These are phyloP conservation scores for Capronia coronata DNA, from an alignment of 2,329 filamentous ascomycete species.

Conservation along the genomic window DNA sequence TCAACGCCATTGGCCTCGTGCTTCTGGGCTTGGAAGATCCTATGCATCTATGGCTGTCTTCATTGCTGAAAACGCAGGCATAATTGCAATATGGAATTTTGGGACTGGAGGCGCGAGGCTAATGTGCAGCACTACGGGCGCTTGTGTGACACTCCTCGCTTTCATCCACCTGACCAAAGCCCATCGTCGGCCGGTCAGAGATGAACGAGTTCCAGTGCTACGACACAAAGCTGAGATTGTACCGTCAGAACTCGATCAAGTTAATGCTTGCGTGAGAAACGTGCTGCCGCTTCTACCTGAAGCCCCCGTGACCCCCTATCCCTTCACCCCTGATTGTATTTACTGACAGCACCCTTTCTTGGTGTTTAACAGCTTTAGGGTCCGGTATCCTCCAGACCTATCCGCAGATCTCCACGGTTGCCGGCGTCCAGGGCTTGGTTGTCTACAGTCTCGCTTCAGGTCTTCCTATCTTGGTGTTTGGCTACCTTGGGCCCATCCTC, in stretches of 20 bases:
- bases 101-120: constrained; percentile 26
- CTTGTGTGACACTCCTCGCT: constrained; percentile 46
- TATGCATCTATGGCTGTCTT: neutral
- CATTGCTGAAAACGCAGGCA: constrained; percentile 9
- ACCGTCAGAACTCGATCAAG: constrained; percentile 97
- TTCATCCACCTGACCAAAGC: constrained; percentile 48
- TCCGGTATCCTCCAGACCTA: constrained; percentile 79
- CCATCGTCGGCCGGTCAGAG: constrained; percentile 28
- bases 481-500: constrained; percentile 63
- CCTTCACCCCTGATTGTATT: constrained; percentile 14
- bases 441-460: constrained; percentile 68
- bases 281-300: constrained; percentile 74
- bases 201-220: constrained; percentile 23
- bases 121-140: constrained; percentile 75
- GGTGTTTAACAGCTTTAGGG: constrained; percentile 58
- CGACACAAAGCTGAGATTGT: constrained; percentile 72
- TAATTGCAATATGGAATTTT: neutral
- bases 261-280: constrained; percentile 98
- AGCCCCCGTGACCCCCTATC: constrained; percentile 34
- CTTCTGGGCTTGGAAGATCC: constrained; percentile 6
- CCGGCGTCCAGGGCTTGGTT: constrained; percentile 70
- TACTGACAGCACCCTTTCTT: constrained; percentile 35
- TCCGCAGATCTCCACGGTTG: constrained; percentile 70
- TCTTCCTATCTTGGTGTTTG: constrained; percentile 68
- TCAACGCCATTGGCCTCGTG: constrained; percentile 23